Percentiles rank a stretch among this genome's conserved stretches.
Evolutionary conservation across 169 alveolate genomes (phyloP).

Genomic region (Plasmodium gaboni): DNA sequence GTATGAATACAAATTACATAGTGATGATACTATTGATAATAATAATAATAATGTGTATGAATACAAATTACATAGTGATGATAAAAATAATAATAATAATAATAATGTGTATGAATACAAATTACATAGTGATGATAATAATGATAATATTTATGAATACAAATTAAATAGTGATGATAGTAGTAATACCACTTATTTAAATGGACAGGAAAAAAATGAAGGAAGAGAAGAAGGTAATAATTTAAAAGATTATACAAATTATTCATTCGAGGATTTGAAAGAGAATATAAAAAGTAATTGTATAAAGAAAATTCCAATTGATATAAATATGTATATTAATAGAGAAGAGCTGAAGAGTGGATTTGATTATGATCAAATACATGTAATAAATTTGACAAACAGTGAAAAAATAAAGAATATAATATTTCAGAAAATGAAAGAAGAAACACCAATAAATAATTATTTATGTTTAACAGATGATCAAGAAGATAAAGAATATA

Average conservation of each 20-base stretch:
- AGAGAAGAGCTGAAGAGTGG: conserved; percentile 58
- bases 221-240: not conserved
- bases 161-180: not conserved
- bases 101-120: not conserved
- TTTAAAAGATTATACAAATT: not conserved
- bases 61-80: not conserved
- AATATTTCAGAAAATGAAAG: conserved; percentile 42
- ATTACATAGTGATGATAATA: not conserved
- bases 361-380: conserved; percentile 65
- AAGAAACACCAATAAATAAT: conserved; percentile 18
- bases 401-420: conserved; percentile 45
- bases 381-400: conserved; percentile 49
- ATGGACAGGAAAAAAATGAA: not conserved
- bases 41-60: not conserved
- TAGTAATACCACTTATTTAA: not conserved
- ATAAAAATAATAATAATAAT: not conserved
- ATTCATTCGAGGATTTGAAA: conserved; percentile 37
- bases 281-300: conserved; percentile 42
- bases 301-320: conserved; percentile 57
- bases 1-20: not conserved
- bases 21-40: not conserved
- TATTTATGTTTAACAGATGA: conserved; percentile 61
- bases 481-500: conserved; percentile 30
- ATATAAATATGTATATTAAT: conserved; percentile 74
- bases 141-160: not conserved